These are phyloP conservation scores for Mycena latifolia DNA, from an alignment of 768 basidiomycete species.

Conservation along the genomic window DNA sequence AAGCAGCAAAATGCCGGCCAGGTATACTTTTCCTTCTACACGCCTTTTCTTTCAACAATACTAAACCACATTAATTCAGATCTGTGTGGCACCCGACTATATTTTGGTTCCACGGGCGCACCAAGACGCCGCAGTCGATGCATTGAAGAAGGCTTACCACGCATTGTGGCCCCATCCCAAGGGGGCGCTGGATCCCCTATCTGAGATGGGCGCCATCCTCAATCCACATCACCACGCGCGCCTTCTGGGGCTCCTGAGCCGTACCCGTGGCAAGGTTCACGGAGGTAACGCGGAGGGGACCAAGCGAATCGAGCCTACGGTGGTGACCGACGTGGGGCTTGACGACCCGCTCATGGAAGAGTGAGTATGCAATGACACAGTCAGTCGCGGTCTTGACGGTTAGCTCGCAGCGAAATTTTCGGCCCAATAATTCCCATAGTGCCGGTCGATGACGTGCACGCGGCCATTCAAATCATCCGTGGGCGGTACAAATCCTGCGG, in stretches of 20 bases:
- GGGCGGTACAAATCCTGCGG: too few species aligned
- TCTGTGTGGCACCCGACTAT: constrained; percentile 72
- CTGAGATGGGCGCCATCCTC: constrained; percentile 66
- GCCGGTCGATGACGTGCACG: constrained; percentile 58
- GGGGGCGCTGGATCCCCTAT: constrained; percentile 61
- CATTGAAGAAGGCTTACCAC: too few species aligned
- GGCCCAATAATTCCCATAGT: constrained; percentile 79
- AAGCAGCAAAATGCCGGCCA: constrained; percentile 75
- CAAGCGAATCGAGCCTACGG: constrained; percentile 70
- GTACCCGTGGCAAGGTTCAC: constrained; percentile 68
- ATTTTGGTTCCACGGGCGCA: constrained; percentile 53
- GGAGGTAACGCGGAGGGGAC: constrained; percentile 59
- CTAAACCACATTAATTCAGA: constrained; percentile 46
- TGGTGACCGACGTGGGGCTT: constrained; percentile 65
- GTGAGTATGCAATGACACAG: too few species aligned
- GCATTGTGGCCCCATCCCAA: constrained; percentile 68
- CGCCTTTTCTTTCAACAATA: too few species aligned
- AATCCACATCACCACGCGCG: constrained; percentile 66
- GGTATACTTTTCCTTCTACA: too few species aligned
- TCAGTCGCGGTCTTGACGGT: too few species aligned
- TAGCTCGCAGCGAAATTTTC: constrained; percentile 65
- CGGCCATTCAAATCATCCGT: constrained; percentile 68
- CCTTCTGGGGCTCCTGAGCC: constrained; percentile 61
- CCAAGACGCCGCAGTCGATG: constrained; percentile 61
- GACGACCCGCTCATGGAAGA: constrained; percentile 74